Evolutionary conservation across 2,329 filamentous ascomycete genomes (phyloP).

Genomic region (Penicillium sp.): DNA sequence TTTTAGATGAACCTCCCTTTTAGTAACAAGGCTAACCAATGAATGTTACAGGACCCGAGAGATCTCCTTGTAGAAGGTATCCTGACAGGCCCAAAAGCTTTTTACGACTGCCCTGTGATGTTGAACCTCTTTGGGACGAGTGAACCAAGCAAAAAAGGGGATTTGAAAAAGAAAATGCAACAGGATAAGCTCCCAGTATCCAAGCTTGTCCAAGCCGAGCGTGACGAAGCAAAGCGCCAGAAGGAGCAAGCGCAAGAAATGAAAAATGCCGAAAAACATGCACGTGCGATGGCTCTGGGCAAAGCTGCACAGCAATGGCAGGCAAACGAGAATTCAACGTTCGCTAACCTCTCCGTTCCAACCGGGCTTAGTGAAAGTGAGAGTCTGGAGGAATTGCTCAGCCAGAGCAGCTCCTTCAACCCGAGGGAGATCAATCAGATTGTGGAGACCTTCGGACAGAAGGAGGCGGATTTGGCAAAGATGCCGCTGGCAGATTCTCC

Average conservation of each 20-base stretch:
- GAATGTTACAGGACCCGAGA: constrained; percentile 48
- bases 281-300: constrained; percentile 26
- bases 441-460: constrained; percentile 67
- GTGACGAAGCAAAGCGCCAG: constrained; percentile 42
- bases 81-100: constrained; percentile 64
- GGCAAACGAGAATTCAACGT: constrained; percentile 27
- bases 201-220: constrained; percentile 55
- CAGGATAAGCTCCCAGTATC: constrained; percentile 60
- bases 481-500: constrained; percentile 75
- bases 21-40: neutral
- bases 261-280: constrained; percentile 38
- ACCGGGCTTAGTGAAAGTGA: constrained; percentile 31
- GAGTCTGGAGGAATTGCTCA: constrained; percentile 63
- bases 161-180: constrained; percentile 63
- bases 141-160: constrained; percentile 51
- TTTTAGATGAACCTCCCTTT: constrained; percentile 12
- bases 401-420: constrained; percentile 65
- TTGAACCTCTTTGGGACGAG: constrained; percentile 68
- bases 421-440: constrained; percentile 63
- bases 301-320: constrained; percentile 28
- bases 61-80: constrained; percentile 66
- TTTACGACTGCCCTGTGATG: constrained; percentile 70
- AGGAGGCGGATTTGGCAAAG: constrained; percentile 66
- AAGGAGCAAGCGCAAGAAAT: constrained; percentile 54
- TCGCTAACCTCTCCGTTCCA: constrained; percentile 37